Percentiles rank a stretch among this genome's conserved stretches.
These are phyloP conservation scores for Backusella psychrophila DNA, from an alignment of 192 early-diverging fungal genomes.

Conservation along the genomic window DNA sequence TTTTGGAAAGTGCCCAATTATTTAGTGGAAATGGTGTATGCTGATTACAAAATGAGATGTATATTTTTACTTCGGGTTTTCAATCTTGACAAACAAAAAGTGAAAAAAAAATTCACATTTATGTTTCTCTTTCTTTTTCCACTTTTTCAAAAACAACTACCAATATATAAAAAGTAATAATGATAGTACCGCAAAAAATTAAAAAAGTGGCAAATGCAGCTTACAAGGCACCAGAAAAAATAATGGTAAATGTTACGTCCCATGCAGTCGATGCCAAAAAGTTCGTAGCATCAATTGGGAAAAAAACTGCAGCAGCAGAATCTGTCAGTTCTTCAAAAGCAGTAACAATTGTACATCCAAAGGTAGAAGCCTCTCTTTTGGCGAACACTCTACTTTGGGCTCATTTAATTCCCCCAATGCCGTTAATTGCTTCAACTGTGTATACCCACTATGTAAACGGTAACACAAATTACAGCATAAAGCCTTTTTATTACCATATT, in stretches of 20 bases:
- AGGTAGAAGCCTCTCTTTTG: not conserved
- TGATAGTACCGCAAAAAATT: not conserved
- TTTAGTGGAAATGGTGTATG: too few relatives aligned
- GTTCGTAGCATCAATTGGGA: not conserved
- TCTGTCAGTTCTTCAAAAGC: not conserved
- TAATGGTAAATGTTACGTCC: not conserved
- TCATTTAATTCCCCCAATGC: slow-evolving; percentile 8
- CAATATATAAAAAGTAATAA: not conserved
- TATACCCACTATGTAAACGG: slow-evolving; percentile 15
- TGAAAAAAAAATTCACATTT: not conserved
- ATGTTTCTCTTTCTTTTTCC: not conserved
- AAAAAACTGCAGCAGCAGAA: not conserved
- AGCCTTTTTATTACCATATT: not conserved
- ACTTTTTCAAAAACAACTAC: not conserved
- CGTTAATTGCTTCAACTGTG: slow-evolving; percentile 16
- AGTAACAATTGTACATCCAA: not conserved
- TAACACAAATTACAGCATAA: not conserved
- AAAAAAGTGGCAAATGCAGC: not conserved
- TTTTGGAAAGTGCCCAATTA: too few relatives aligned
- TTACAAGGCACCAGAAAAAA: not conserved
- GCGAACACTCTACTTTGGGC: slow-evolving; percentile 14
- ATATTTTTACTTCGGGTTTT: not conserved
- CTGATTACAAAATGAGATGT: too few relatives aligned
- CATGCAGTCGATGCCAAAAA: not conserved
- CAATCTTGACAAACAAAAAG: not conserved